phyloP scores from a whole-genome alignment of 768 basidiomycete species.

The Russula lepida region DNA sequence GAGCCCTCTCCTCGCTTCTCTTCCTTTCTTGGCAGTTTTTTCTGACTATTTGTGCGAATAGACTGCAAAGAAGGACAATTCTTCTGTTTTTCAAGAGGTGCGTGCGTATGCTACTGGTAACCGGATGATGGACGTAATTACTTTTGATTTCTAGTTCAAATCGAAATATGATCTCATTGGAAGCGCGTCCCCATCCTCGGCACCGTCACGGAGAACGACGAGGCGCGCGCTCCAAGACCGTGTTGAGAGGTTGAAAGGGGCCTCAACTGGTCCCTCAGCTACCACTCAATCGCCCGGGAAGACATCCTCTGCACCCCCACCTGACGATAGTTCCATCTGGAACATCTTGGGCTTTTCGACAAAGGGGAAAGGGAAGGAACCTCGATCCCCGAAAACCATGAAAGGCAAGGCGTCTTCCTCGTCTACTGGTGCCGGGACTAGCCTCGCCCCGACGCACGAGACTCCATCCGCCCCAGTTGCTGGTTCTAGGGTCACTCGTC shows the following conservation, averaged over 20 bases:
- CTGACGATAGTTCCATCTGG: conserved; percentile 26
- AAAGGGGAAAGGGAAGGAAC: conserved; percentile 30
- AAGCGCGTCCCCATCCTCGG: conserved; percentile 34
- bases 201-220: conserved; percentile 47
- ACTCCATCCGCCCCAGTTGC: neutral
- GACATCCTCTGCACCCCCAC: conserved; percentile 11
- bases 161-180: conserved; percentile 52
- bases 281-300: conserved; percentile 9
- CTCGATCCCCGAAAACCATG: neutral
- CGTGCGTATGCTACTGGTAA: conserved; percentile 21
- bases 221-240: conserved; percentile 51
- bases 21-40: neutral
- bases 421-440: neutral
- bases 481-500: conserved; percentile 4
- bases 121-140: neutral
- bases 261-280: conserved; percentile 24
- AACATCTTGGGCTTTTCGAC: conserved; percentile 26
- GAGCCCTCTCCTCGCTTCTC: neutral
- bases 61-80: conserved; percentile 67
- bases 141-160: conserved; percentile 41
- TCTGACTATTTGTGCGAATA: conserved; percentile 24
- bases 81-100: conserved; percentile 67
- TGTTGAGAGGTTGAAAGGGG: conserved; percentile 35
- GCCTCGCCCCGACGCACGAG: neutral
- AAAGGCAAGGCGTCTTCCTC: conserved; percentile 12